These are phyloP conservation scores for Whalleya microplaca DNA, from an alignment of 2,329 filamentous ascomycete species.

Conservation along the genomic window DNA sequence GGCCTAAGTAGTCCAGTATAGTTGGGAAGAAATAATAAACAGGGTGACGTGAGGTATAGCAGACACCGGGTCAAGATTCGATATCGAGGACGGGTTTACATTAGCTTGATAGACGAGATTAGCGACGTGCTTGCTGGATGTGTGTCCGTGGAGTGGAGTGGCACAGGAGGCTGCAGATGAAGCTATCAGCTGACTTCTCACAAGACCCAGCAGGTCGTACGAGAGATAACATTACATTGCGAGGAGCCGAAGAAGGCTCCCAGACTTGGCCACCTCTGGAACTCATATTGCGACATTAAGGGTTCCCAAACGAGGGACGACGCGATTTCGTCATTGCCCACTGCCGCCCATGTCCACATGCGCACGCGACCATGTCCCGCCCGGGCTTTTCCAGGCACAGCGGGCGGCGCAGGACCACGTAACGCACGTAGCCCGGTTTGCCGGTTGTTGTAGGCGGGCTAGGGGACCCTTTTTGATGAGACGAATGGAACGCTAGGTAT, in stretches of 20 bases:
- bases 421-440: neutral
- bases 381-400: neutral
- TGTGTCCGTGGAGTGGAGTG: slow-evolving; percentile 16
- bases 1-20: no score
- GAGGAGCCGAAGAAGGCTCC: neutral
- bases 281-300: slow-evolving; percentile 17
- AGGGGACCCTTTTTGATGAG: neutral
- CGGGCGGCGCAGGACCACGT: neutral
- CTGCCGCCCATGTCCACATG: neutral
- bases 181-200: slow-evolving; percentile 23
- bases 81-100: neutral
- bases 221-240: slow-evolving; percentile 11
- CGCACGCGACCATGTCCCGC: neutral
- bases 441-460: neutral
- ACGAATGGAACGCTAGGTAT: neutral
- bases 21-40: no score
- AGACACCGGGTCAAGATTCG: neutral
- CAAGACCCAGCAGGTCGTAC: slow-evolving; percentile 7
- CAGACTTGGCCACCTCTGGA: neutral
- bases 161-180: slow-evolving; percentile 26
- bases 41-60: neutral
- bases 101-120: neutral
- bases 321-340: neutral
- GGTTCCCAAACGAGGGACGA: neutral
- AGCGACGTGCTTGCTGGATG: slow-evolving; percentile 6